These are phyloP conservation scores for Capronia americana DNA, from an alignment of 2,329 filamentous ascomycete genomes.

Conservation along the genomic window DNA sequence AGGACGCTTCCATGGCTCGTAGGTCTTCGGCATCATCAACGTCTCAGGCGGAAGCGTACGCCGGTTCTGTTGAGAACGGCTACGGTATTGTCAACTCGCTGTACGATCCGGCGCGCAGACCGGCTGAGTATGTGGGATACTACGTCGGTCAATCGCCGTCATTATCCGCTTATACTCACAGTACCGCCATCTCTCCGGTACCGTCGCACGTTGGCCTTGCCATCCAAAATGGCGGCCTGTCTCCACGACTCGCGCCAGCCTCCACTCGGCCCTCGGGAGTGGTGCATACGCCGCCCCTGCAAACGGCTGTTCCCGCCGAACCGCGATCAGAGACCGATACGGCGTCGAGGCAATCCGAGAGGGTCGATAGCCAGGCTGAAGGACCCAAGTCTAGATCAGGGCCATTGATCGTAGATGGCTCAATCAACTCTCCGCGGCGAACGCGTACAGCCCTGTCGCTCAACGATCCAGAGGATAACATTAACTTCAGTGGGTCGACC, in stretches of 20 bases:
- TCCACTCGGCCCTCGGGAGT: conserved; percentile 21
- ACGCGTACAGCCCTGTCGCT: conserved; percentile 46
- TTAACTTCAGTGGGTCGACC: conserved; percentile 50
- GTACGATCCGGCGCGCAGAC: conserved; percentile 46
- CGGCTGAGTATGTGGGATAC: conserved; percentile 55
- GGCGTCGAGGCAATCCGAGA: conserved; percentile 11
- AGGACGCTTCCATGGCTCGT: conserved; percentile 44
- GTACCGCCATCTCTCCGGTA: conserved; percentile 47
- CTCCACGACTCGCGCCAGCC: conserved; percentile 42
- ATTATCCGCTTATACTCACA: conserved; percentile 50
- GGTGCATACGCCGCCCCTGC: conserved; percentile 23
- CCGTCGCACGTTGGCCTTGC: conserved; percentile 49
- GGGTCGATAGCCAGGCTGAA: background rate
- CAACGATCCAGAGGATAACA: conserved; percentile 44
- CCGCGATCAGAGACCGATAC: conserved; percentile 9
- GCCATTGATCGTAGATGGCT: conserved; percentile 57
- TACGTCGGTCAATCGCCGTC: conserved; percentile 54
- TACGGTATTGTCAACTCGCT: conserved; percentile 24
- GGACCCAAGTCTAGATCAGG: conserved; percentile 44
- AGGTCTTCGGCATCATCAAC: conserved; percentile 43
- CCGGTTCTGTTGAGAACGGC: conserved; percentile 24
- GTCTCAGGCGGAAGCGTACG: conserved; percentile 27
- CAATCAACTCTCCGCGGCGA: conserved; percentile 40
- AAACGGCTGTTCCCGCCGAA: conserved; percentile 10
- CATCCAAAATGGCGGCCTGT: conserved; percentile 48